Evolutionary conservation across 1,284 basidiomycete genomes (phyloP).

Genomic region (Melanopsichium pennsylvanicum): DNA sequence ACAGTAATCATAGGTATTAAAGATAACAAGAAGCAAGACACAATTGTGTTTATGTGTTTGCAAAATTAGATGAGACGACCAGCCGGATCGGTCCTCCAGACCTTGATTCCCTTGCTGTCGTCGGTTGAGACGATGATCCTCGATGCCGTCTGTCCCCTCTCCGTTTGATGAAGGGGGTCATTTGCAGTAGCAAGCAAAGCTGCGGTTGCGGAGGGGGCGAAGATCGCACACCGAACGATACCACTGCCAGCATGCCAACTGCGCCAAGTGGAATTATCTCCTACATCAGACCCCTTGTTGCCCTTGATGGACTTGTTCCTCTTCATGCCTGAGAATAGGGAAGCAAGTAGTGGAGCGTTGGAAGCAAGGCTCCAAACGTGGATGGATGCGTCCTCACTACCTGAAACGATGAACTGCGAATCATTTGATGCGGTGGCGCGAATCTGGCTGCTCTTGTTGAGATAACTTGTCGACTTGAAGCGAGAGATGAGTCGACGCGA

Average conservation of each 20-base stretch:
- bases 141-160: background rate
- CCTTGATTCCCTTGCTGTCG: constrained; percentile 32
- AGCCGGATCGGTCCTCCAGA: constrained; percentile 48
- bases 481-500: constrained; percentile 51
- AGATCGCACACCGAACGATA: constrained; percentile 48
- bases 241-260: constrained; percentile 43
- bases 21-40: background rate
- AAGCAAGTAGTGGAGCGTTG: constrained; percentile 6
- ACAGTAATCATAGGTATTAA: no score
- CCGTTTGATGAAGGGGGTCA: constrained; percentile 29
- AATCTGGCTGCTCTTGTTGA: constrained; percentile 62
- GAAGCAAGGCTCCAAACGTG: constrained; percentile 56
- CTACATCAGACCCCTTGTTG: constrained; percentile 1
- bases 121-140: constrained; percentile 55
- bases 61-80: constrained; percentile 10
- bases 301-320: constrained; percentile 19
- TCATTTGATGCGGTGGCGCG: constrained; percentile 62
- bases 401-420: constrained; percentile 62
- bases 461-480: constrained; percentile 47
- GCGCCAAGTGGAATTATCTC: constrained; percentile 24
- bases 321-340: constrained; percentile 22
- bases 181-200: constrained; percentile 21
- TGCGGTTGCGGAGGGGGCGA: constrained; percentile 42
- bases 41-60: no score
- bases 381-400: constrained; percentile 63